Conservation (phyloP, 176 grass and related monocot species). For the Themeda triandra region DNA sequence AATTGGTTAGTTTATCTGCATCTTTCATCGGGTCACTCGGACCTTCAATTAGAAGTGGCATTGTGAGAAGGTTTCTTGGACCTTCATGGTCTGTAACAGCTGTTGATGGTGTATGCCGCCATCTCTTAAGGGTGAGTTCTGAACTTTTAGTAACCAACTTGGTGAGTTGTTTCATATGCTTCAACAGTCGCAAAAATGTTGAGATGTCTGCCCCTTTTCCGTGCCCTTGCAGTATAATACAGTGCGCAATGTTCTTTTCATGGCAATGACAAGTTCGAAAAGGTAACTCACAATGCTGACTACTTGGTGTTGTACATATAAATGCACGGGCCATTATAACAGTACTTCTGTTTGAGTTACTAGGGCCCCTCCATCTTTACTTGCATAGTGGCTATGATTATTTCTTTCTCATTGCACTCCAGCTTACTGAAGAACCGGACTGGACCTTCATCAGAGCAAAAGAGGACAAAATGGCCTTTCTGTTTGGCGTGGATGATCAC, state of each 20-base stretch:
- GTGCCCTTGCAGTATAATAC: slow-evolving; percentile 75
- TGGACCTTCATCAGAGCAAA: slow-evolving; percentile 71
- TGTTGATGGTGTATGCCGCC: slow-evolving; percentile 62
- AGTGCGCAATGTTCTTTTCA: slow-evolving; percentile 81
- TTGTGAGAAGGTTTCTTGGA: slow-evolving; percentile 74
- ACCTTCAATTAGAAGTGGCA: slow-evolving; percentile 32
- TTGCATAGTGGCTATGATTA: slow-evolving; percentile 11
- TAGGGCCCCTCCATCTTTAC: not conserved
- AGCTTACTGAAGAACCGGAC: slow-evolving; percentile 77
- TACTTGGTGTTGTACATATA: not conserved
- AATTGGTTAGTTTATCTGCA: slow-evolving; percentile 54
- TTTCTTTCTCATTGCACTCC: not conserved
- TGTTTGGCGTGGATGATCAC: slow-evolving; percentile 83
- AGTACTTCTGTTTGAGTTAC: not conserved
- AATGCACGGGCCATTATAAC: not conserved
- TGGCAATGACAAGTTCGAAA: slow-evolving; percentile 90
- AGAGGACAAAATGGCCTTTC: slow-evolving; percentile 58
- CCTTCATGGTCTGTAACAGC: slow-evolving; percentile 65
- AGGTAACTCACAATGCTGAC: slow-evolving; percentile 41
- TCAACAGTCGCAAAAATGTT: slow-evolving; percentile 1
- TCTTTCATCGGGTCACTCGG: slow-evolving; percentile 68
- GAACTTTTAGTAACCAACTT: not conserved
- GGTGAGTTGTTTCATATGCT: not conserved
- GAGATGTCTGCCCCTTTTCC: slow-evolving; percentile 7
- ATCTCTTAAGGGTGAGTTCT: slow-evolving; percentile 65